phyloP scores from a whole-genome alignment of 2,329 filamentous ascomycete genomes.

The Ampelomyces quisqualis region DNA sequence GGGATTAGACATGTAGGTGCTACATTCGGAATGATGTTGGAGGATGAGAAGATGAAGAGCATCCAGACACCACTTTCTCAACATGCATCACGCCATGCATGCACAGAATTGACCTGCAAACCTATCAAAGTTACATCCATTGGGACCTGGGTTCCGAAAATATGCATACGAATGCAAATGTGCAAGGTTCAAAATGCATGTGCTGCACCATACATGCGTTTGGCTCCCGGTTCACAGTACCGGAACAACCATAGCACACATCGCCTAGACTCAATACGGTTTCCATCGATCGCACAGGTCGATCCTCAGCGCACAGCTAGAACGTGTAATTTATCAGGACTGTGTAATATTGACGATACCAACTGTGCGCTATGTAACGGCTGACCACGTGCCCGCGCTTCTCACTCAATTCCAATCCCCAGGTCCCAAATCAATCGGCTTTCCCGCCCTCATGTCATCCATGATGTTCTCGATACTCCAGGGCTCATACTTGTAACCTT shows the following conservation, averaged over 20 bases:
- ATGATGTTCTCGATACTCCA: slow-evolving; percentile 49
- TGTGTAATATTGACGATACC: no score
- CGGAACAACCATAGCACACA: background rate
- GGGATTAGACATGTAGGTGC: background rate
- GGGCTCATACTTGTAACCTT: slow-evolving; percentile 44
- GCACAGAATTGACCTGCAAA: no score
- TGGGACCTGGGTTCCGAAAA: background rate
- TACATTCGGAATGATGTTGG: background rate
- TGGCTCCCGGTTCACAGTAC: background rate
- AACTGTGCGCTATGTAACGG: background rate
- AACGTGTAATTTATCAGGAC: no score
- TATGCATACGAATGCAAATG: background rate
- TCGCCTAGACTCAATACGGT: background rate
- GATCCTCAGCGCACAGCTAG: no score
- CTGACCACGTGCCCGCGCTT: background rate
- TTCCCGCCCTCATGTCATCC: slow-evolving; percentile 42
- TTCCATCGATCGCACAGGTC: background rate
- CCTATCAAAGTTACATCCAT: no score
- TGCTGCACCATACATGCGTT: background rate
- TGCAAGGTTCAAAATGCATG: background rate
- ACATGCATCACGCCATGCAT: background rate
- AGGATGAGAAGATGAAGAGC: no score
- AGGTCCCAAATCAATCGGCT: slow-evolving; percentile 35
- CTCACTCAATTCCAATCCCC: slow-evolving; percentile 45
- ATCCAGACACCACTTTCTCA: background rate